Evolutionary conservation across 148 eudicot genomes (phyloP).

Genomic region (Dysphania ambrosioides): DNA sequence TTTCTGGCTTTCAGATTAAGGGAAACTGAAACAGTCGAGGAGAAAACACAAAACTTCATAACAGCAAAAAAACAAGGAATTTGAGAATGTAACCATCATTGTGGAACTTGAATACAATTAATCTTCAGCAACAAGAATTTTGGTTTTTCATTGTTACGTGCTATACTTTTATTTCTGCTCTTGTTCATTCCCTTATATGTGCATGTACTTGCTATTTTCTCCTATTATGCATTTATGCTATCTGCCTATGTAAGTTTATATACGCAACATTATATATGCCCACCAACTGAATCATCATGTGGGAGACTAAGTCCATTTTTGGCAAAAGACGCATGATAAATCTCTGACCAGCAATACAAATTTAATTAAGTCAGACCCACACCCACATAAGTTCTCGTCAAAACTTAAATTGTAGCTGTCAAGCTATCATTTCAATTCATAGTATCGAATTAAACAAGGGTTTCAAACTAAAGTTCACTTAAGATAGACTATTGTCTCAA

Average conservation of each 20-base stretch:
- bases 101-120: constrained; percentile 16
- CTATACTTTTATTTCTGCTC: neutral
- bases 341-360: neutral
- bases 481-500: no score
- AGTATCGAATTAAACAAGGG: no score
- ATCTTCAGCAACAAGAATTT: constrained; percentile 23
- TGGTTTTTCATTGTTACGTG: constrained; percentile 11
- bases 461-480: no score
- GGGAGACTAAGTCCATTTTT: constrained; percentile 18
- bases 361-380: constrained; percentile 26
- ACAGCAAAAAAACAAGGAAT: constrained; percentile 18
- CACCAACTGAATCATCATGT: constrained; percentile 15
- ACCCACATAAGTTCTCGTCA: neutral
- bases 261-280: neutral
- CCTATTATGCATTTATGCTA: no score
- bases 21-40: constrained; percentile 15
- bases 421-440: no score
- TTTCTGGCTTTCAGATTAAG: constrained; percentile 9
- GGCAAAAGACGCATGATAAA: constrained; percentile 10
- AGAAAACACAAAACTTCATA: neutral
- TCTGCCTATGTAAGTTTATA: no score
- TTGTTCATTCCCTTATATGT: neutral
- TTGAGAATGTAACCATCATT: constrained; percentile 30
- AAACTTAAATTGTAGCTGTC: neutral
- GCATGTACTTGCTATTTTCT: neutral